These are phyloP conservation scores for Pseudocercospora pini-densiflorae DNA, from an alignment of 2,329 filamentous ascomycete species.

Conservation along the genomic window DNA sequence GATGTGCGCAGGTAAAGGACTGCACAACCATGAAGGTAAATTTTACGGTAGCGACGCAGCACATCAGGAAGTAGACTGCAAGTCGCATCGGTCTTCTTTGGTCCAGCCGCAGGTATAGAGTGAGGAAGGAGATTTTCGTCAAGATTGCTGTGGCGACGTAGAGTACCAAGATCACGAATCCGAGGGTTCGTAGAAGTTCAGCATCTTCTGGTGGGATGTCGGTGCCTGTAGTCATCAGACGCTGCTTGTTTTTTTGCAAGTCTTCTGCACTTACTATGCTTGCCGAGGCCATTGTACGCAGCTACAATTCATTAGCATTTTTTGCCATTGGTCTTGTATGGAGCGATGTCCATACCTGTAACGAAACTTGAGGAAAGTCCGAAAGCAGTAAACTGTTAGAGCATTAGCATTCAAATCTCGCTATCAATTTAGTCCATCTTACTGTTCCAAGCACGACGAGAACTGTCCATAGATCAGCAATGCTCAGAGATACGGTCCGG, in stretches of 20 bases:
- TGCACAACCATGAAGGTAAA: slow-evolving; percentile 12
- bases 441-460: slow-evolving; percentile 22
- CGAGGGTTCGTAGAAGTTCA: slow-evolving; percentile 12
- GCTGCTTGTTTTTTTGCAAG: not conserved
- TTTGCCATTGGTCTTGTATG: not conserved
- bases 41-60: slow-evolving; percentile 13
- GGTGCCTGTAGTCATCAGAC: not conserved
- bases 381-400: slow-evolving; percentile 11
- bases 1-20: slow-evolving; percentile 17
- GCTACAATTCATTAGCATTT: not conserved
- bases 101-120: slow-evolving; percentile 24
- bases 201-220: not conserved
- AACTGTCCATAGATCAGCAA: slow-evolving; percentile 14
- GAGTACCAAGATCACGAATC: slow-evolving; percentile 15
- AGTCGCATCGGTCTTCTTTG: slow-evolving; percentile 22
- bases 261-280: slow-evolving; percentile 12
- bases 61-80: slow-evolving; percentile 19
- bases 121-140: slow-evolving; percentile 21
- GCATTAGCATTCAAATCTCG: not conserved
- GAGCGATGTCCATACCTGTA: slow-evolving; percentile 6
- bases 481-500: not conserved
- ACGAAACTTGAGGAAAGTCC: slow-evolving; percentile 18
- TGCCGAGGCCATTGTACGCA: slow-evolving; percentile 22
- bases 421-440: not conserved
- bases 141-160: slow-evolving; percentile 21